These are phyloP conservation scores for Amanita subjunquillea DNA, from an alignment of 768 basidiomycete species.

Conservation along the genomic window DNA sequence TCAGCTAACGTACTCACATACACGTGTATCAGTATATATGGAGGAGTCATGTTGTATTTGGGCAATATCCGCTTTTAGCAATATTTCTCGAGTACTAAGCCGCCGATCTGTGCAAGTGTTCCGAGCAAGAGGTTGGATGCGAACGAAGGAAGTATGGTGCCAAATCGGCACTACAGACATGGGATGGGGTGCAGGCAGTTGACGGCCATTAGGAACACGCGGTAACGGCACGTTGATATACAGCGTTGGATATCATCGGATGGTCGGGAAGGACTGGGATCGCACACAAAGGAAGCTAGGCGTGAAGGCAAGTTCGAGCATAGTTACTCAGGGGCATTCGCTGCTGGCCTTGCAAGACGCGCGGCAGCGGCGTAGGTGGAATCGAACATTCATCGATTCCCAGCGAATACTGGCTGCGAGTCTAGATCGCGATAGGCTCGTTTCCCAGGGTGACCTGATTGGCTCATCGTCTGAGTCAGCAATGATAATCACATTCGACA, in stretches of 20 bases:
- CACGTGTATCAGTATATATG: slow-evolving; percentile 5
- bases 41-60: neutral
- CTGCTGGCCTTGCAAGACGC: neutral
- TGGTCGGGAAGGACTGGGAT: neutral
- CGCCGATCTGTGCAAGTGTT: neutral
- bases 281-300: neutral
- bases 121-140: neutral
- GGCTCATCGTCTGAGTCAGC: neutral
- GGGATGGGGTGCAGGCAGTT: neutral
- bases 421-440: neutral
- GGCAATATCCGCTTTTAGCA: neutral
- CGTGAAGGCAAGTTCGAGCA: neutral
- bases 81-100: neutral
- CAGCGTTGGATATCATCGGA: neutral
- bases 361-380: slow-evolving; percentile 6
- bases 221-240: neutral
- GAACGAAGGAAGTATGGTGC: neutral
- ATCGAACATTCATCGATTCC: slow-evolving; percentile 4
- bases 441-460: slow-evolving; percentile 2
- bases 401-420: slow-evolving; percentile 6
- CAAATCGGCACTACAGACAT: neutral
- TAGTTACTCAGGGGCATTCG: neutral
- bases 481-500: neutral
- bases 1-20: slow-evolving; percentile 1
- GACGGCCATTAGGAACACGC: neutral